phyloP scores from a whole-genome alignment of 2,329 filamentous ascomycete genomes.

The Harringtonia lauricola region DNA sequence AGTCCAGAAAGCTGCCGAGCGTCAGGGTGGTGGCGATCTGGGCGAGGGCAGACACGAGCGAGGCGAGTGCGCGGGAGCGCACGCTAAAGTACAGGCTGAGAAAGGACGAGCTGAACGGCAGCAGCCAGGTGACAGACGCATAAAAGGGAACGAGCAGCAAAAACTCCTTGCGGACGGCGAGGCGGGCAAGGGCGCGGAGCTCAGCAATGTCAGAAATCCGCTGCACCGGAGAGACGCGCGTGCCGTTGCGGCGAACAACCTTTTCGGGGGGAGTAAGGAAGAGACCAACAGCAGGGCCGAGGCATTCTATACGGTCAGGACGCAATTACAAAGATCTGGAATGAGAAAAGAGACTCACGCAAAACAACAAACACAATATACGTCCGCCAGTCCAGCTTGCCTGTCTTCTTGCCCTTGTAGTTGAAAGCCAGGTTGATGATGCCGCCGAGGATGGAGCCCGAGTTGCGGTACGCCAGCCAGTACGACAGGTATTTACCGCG shows the following conservation, averaged over 20 bases:
- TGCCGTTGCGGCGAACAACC: background rate
- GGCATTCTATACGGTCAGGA: too few species aligned
- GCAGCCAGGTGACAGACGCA: slow-evolving; percentile 4
- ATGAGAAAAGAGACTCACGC: too few species aligned
- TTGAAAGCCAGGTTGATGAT: slow-evolving; percentile 2
- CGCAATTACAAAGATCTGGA: too few species aligned
- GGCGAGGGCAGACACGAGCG: slow-evolving; percentile 27
- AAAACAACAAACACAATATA: slow-evolving; percentile 2
- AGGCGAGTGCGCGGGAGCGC: background rate
- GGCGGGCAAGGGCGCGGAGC: background rate
- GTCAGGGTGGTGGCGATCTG: slow-evolving; percentile 34
- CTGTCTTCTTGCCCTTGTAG: background rate
- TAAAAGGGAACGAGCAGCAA: too few species aligned
- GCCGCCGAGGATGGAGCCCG: slow-evolving; percentile 1
- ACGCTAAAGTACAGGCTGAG: slow-evolving; percentile 2
- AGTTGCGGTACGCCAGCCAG: slow-evolving; percentile 1
- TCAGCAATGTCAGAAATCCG: too few species aligned
- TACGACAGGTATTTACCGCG: background rate
- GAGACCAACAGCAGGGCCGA: background rate
- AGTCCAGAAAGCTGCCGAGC: slow-evolving; percentile 35
- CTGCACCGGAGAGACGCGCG: background rate
- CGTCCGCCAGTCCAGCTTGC: background rate
- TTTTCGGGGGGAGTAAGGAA: background rate
- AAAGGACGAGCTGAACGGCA: background rate
- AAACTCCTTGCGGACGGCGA: slow-evolving; percentile 1